phyloP scores from a whole-genome alignment of 2,329 filamentous ascomycete species.

The Diatrype stigma region DNA sequence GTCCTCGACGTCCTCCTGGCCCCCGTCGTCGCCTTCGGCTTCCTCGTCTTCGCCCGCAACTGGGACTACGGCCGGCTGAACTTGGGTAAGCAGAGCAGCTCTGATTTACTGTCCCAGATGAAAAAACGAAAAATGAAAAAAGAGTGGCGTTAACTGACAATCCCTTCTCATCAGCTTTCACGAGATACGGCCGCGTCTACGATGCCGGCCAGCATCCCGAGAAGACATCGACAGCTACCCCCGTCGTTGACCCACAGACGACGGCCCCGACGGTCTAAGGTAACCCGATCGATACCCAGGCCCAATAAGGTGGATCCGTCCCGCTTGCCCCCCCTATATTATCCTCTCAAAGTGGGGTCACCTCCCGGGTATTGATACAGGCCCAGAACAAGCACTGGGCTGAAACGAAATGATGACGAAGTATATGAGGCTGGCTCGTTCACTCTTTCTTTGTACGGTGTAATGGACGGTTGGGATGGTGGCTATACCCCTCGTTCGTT shows the following conservation, averaged over 20 bases:
- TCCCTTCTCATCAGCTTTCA: conserved; percentile 38
- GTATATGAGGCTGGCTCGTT: background rate
- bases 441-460: background rate
- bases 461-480: too few species aligned
- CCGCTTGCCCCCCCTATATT: background rate
- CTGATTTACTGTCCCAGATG: too few species aligned
- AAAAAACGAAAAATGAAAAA: too few species aligned
- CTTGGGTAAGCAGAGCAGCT: conserved; percentile 27
- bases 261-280: background rate
- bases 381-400: too few species aligned
- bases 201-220: conserved; percentile 41
- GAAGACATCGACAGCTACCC: conserved; percentile 27
- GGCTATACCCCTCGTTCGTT: background rate
- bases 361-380: too few species aligned
- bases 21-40: conserved; percentile 37
- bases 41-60: conserved; percentile 39
- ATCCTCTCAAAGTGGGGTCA: too few species aligned
- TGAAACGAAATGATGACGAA: too few species aligned
- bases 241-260: background rate
- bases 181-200: conserved; percentile 49
- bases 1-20: conserved; percentile 48
- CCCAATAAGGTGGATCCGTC: background rate
- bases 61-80: conserved; percentile 52
- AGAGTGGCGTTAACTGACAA: too few species aligned
- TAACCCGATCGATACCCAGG: background rate